These are phyloP conservation scores for Populus tomentosa DNA, from an alignment of 441 rosid genomes.

Conservation along the genomic window DNA sequence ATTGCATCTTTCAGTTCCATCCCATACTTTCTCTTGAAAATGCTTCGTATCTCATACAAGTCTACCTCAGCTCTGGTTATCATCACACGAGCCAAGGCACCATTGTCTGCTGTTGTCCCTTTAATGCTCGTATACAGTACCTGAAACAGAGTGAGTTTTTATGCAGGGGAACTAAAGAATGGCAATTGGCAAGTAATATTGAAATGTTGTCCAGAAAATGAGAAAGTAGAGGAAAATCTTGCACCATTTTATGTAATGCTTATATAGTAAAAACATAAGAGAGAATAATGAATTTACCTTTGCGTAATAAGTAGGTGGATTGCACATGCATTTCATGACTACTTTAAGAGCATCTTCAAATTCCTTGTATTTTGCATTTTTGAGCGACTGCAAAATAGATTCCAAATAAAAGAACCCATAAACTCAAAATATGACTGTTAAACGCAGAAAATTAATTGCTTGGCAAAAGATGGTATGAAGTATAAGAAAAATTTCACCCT, in stretches of 20 bases:
- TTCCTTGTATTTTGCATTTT: conserved; percentile 29
- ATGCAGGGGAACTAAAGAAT: neutral
- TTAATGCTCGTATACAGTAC: conserved; percentile 28
- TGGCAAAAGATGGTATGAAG: neutral
- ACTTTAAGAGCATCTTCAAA: conserved; percentile 41
- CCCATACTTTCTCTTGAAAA: conserved; percentile 37
- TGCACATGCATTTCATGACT: conserved; percentile 47
- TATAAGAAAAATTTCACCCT: neutral
- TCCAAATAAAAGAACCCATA: neutral
- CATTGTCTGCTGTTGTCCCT: conserved; percentile 27
- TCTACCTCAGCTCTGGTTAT: conserved; percentile 53
- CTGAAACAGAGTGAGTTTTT: conserved; percentile 23
- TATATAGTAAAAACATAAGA: neutral
- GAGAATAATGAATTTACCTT: conserved; percentile 31
- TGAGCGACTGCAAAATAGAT: conserved; percentile 31
- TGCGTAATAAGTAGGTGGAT: conserved; percentile 44
- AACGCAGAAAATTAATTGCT: neutral
- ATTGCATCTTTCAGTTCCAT: conserved; percentile 44
- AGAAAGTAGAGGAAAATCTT: too few species aligned
- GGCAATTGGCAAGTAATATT: neutral
- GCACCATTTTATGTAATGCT: too few species aligned
- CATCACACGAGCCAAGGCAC: conserved; percentile 37
- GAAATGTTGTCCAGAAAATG: too few species aligned
- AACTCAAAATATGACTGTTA: neutral
- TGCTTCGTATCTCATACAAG: conserved; percentile 38